phyloP scores from a whole-genome alignment of 2,329 filamentous ascomycete genomes.

The Cladosporium austrohemisphaericum region DNA sequence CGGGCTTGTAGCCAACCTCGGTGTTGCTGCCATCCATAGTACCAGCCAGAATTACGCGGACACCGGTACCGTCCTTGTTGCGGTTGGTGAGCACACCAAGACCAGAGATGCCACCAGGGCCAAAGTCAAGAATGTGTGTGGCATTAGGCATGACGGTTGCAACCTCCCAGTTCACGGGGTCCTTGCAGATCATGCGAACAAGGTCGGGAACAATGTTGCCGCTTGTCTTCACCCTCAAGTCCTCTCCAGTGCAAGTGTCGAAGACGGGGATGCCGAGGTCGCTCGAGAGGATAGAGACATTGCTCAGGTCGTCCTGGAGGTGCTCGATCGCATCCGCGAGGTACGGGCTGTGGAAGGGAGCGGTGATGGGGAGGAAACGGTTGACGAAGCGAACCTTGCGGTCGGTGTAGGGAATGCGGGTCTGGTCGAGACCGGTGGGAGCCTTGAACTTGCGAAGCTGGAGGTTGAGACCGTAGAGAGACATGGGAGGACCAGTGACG shows the following conservation, averaged over 20 bases:
- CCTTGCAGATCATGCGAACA: slow-evolving; percentile 88
- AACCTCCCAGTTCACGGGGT: slow-evolving; percentile 93
- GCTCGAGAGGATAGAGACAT: slow-evolving; percentile 69
- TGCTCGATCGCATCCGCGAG: slow-evolving; percentile 75
- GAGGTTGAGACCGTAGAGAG: slow-evolving; percentile 91
- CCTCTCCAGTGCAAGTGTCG: slow-evolving; percentile 83
- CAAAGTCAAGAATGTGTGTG: slow-evolving; percentile 94
- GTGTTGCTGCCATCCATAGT: slow-evolving; percentile 84
- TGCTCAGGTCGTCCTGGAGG: slow-evolving; percentile 82
- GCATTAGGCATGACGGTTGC: slow-evolving; percentile 87
- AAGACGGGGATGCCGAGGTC: slow-evolving; percentile 80
- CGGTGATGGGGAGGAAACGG: slow-evolving; percentile 94
- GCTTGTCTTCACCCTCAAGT: slow-evolving; percentile 66
- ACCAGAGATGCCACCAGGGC: slow-evolving; percentile 93
- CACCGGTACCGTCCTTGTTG: slow-evolving; percentile 97
- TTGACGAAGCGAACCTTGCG: slow-evolving; percentile 96
- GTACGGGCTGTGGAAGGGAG: slow-evolving; percentile 97
- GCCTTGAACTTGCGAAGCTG: slow-evolving; percentile 96
- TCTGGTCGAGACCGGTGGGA: slow-evolving; percentile 94
- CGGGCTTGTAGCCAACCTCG: slow-evolving; percentile 96
- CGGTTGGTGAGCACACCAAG: slow-evolving; percentile 94
- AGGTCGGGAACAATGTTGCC: slow-evolving; percentile 77
- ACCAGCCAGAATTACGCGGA: slow-evolving; percentile 91
- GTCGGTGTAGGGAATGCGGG: slow-evolving; percentile 87
- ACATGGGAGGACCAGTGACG: slow-evolving; percentile 92